phyloP scores from a whole-genome alignment of 768 basidiomycete genomes.

The Auricularia cornea region DNA sequence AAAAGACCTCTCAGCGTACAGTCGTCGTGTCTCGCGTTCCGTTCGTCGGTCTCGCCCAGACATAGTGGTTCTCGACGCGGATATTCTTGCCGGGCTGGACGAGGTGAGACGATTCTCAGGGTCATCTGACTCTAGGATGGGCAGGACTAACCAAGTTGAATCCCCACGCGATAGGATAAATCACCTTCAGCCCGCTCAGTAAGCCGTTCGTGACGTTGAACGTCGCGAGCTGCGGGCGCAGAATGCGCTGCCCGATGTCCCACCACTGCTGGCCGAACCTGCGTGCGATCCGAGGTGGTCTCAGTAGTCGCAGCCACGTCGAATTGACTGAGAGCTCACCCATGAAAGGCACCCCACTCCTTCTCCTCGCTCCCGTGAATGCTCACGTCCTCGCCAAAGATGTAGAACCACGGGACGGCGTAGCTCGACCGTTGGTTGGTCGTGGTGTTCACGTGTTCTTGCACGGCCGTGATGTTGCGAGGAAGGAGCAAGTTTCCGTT shows the following conservation, averaged over 20 bases:
- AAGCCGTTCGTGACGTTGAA: slow-evolving; percentile 39
- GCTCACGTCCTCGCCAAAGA: slow-evolving; percentile 33
- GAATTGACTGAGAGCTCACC: slow-evolving; percentile 10
- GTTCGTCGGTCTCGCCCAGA: slow-evolving; percentile 34
- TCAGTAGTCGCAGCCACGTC: neutral
- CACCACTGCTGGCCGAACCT: slow-evolving; percentile 43
- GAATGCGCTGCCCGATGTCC: slow-evolving; percentile 31
- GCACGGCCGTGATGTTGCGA: slow-evolving; percentile 34
- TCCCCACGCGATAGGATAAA: slow-evolving; percentile 44
- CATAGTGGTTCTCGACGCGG: slow-evolving; percentile 31
- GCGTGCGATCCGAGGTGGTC: neutral
- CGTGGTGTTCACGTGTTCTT: slow-evolving; percentile 30
- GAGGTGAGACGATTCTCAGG: neutral
- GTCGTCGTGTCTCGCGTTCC: slow-evolving; percentile 29
- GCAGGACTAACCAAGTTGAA: slow-evolving; percentile 24
- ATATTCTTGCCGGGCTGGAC: slow-evolving; percentile 27
- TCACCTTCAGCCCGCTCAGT: slow-evolving; percentile 31
- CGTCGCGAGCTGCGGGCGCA: slow-evolving; percentile 39
- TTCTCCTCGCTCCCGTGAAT: slow-evolving; percentile 33
- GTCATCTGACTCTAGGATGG: neutral
- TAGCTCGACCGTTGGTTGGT: slow-evolving; percentile 26
- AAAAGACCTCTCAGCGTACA: slow-evolving; percentile 14
- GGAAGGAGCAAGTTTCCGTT: slow-evolving; percentile 39
- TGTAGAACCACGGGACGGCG: slow-evolving; percentile 39
- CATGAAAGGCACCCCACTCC: slow-evolving; percentile 35